Base-by-base conservation (phyloP, 2,329 filamentous ascomycete species). In the Endocalyx cinctus region DNA sequence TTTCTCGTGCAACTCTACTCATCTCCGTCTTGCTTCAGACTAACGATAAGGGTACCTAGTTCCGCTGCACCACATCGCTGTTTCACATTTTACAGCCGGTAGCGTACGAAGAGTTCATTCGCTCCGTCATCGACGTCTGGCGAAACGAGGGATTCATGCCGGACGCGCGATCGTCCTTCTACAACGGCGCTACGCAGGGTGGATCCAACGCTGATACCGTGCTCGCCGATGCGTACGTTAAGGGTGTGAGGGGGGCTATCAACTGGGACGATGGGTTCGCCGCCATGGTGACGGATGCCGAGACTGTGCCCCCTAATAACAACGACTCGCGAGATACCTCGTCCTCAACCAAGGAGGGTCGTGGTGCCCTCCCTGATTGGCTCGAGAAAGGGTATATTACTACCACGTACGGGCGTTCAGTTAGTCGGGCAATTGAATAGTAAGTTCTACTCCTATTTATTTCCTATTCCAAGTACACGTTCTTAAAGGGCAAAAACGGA, bases 201-300 rank as follows among this genome's bases (percentile, higher is more conserved):
- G 82, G 82, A 6, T 81, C 74, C 10, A 85, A 85, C 47, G 73
- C 75, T 4, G 82, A 87, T 52, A 85, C 82, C 36, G 72, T 87
- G 4, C 70, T 87, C 12, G 82, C 82, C 3, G 82, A 87, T 48
- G 82, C 82, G 0, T 86, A 76, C 41, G 69, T 84, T 18, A 86
- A 86, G 52, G 79, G 79, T 1, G 70, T 85, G 3, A 64, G 70
- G 10, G 79, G 77, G 5, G 61, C 61, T 4, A 62, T 87, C 27
- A 64, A 85, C 55, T 87, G 82, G 82, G 58, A 65, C 4, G 72
- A 75, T 34, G 79, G 69, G 4, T 81, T 76, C 45, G 59, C 64
- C 5, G 77, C 79, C 29, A 81, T 84, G 78, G 60, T 74, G 7
- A 81, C 74, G 28, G 74, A 87, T 43, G 82, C 82, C 10, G 79